Conservation (phyloP, 192 early-diverging fungal species). For the Podila epicladia region DNA sequence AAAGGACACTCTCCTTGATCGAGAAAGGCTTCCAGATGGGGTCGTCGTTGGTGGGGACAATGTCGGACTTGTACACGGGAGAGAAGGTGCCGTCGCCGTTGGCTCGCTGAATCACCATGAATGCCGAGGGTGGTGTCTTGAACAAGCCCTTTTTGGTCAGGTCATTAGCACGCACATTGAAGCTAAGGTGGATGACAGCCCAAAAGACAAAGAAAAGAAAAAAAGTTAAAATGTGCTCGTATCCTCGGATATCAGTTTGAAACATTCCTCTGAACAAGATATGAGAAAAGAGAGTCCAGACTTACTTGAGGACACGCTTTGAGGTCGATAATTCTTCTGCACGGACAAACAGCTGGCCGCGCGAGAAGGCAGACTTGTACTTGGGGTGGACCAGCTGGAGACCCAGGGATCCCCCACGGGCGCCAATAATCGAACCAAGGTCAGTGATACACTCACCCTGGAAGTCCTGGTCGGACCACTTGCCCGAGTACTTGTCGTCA, state of each 20-base stretch:
- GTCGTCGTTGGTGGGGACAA: conserved; percentile 2
- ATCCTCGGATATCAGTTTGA: background rate
- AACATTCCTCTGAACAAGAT: background rate
- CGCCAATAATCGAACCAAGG: conserved; percentile 26
- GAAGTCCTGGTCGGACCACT: conserved; percentile 50
- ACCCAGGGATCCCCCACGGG: conserved; percentile 1
- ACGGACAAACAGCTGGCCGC: conserved; percentile 54
- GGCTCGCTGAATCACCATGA: conserved; percentile 47
- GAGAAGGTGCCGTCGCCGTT: conserved; percentile 46
- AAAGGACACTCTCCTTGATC: conserved; percentile 35
- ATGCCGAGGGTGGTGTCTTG: conserved; percentile 35
- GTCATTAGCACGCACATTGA: conserved; percentile 48
- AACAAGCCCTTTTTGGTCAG: conserved; percentile 39
- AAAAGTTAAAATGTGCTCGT: background rate
- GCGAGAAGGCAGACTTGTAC: background rate
- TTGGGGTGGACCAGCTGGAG: conserved; percentile 14
- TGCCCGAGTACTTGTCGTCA: conserved; percentile 49
- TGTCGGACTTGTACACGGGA: conserved; percentile 40
- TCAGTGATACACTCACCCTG: conserved; percentile 45
- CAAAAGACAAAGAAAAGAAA: background rate
- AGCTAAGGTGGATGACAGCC: conserved; percentile 12
- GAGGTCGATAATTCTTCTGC: conserved; percentile 51
- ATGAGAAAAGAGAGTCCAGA: background rate
- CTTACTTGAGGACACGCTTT: conserved; percentile 46
- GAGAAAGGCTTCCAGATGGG: conserved; percentile 38